phyloP scores from a whole-genome alignment of 768 basidiomycete species.

The Hypholoma sublateritium region DNA sequence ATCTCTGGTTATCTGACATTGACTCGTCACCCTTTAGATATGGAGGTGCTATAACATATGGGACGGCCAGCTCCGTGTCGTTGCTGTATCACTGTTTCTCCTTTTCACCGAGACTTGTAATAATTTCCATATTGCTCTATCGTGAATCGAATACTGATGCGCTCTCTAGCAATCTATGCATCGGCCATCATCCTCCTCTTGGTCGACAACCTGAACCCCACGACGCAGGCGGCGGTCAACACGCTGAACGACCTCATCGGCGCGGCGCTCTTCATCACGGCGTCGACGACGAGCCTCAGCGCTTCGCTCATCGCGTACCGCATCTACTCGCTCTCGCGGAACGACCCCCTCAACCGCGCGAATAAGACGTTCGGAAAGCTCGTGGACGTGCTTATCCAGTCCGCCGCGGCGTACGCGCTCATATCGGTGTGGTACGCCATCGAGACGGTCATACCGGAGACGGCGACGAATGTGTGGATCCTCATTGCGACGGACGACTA shows the following conservation, averaged over 20 bases:
- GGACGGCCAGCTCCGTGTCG: neutral
- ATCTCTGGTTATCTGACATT: neutral
- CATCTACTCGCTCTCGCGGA: neutral
- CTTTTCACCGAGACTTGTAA: neutral
- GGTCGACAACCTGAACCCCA: neutral
- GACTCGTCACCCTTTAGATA: neutral
- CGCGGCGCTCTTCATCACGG: conserved; percentile 1
- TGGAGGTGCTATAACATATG: conserved; percentile 6
- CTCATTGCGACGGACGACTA: neutral
- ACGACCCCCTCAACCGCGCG: neutral
- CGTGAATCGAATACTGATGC: neutral
- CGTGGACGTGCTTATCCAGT: neutral
- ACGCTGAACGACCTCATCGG: neutral
- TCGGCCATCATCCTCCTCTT: neutral
- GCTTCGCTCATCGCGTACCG: conserved; percentile 1
- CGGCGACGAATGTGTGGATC: neutral
- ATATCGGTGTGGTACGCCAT: neutral
- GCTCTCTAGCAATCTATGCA: neutral
- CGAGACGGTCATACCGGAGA: neutral
- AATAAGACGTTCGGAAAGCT: neutral
- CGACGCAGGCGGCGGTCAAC: neutral
- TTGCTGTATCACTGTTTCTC: neutral
- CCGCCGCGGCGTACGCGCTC: neutral
- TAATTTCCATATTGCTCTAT: too few relatives aligned
- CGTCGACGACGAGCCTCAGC: neutral